phyloP scores from a whole-genome alignment of 2,329 filamentous ascomycete species.

The Immersiporthe knoxdaviesiana region DNA sequence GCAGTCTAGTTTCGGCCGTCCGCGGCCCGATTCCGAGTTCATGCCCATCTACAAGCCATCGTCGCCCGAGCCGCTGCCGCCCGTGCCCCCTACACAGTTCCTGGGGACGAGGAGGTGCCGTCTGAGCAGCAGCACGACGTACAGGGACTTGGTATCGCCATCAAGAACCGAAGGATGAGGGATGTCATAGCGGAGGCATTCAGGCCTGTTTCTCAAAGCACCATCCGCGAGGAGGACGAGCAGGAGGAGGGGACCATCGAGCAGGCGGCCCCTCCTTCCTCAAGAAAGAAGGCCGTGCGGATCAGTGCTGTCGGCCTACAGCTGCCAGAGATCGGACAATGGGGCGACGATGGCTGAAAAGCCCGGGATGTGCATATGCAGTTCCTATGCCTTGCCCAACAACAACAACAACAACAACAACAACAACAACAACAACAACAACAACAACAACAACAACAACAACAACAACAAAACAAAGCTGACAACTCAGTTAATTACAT shows the following conservation, averaged over 20 bases:
- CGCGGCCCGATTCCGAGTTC: slow-evolving; percentile 19
- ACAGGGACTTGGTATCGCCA: neutral
- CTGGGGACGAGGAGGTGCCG: neutral
- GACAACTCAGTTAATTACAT: neutral
- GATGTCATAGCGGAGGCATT: slow-evolving; percentile 5
- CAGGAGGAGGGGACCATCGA: neutral
- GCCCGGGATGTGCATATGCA: too few species aligned
- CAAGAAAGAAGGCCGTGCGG: slow-evolving; percentile 40
- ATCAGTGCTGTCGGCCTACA: slow-evolving; percentile 42
- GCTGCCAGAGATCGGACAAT: slow-evolving; percentile 23
- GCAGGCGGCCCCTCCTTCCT: slow-evolving; percentile 28
- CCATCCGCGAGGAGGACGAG: slow-evolving; percentile 31
- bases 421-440: too few species aligned
- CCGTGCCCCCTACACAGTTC: neutral
- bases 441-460: too few species aligned
- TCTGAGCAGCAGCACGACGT: neutral
- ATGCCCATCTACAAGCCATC: slow-evolving; percentile 2
- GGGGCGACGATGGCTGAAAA: slow-evolving; percentile 30
- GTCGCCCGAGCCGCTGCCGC: neutral
- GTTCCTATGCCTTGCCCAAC: neutral
- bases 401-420: too few species aligned
- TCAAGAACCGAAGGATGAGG: neutral
- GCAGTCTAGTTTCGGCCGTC: slow-evolving; percentile 7
- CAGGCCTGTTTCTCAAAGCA: slow-evolving; percentile 37
- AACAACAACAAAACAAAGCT: neutral